phyloP scores from a whole-genome alignment of 2,329 filamentous ascomycete species.

The Colletotrichum filicis region DNA sequence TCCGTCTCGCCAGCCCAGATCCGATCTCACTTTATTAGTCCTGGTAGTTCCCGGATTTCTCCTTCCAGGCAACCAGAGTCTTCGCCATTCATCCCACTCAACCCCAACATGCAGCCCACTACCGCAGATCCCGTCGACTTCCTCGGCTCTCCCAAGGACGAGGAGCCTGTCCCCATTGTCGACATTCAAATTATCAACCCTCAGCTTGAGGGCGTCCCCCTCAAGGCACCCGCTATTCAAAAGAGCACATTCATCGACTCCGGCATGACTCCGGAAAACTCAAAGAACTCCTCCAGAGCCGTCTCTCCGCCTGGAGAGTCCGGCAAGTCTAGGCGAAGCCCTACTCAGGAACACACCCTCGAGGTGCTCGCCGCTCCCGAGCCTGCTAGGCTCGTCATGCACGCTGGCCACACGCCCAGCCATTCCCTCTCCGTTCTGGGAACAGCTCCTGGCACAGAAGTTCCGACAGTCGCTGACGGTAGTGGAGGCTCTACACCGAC shows the following conservation, averaged over 20 bases:
- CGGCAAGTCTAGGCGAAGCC: constrained; percentile 39
- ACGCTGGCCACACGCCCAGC: constrained; percentile 72
- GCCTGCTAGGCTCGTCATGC: constrained; percentile 65
- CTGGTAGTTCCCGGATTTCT: constrained; percentile 46
- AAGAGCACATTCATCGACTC: constrained; percentile 61
- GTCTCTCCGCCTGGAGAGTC: constrained; percentile 42
- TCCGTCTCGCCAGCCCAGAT: constrained; percentile 36
- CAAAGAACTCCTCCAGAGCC: constrained; percentile 41
- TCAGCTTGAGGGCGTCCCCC: constrained; percentile 68
- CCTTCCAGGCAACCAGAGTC: constrained; percentile 48
- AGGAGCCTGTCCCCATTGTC: constrained; percentile 57
- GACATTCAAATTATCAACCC: constrained; percentile 69
- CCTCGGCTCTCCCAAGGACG: constrained; percentile 45
- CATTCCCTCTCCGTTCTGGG: constrained; percentile 66
- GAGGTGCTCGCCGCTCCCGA: constrained; percentile 60
- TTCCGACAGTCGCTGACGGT: constrained; percentile 50
- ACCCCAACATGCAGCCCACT: constrained; percentile 55
- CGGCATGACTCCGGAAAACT: constrained; percentile 39
- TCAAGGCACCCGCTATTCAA: constrained; percentile 65
- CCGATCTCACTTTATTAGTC: constrained; percentile 36
- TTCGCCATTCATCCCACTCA: constrained; percentile 52
- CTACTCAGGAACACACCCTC: constrained; percentile 55
- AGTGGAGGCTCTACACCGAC: constrained; percentile 50
- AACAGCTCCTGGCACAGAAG: constrained; percentile 54
- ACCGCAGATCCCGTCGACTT: constrained; percentile 49